Percentiles rank a stretch among this genome's conserved stretches.
Conservation (phyloP, 306 rosid species). For the Sicyos baderoa region DNA sequence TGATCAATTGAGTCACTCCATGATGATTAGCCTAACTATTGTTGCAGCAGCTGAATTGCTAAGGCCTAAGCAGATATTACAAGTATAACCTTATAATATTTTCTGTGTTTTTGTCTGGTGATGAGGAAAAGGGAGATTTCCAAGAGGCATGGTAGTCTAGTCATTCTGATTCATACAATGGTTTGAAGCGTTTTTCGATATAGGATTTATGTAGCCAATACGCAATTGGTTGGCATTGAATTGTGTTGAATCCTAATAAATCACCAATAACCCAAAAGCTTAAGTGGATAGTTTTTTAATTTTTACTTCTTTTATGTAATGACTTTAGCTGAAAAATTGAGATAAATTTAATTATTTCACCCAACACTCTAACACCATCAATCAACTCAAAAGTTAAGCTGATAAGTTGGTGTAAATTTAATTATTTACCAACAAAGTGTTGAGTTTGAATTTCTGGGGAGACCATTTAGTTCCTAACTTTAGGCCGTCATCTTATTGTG, state of each 20-base stretch:
- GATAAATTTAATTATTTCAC: too few relatives aligned
- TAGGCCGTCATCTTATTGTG: constrained; percentile 17
- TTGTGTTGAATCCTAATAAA: too few relatives aligned
- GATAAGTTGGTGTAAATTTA: too few relatives aligned
- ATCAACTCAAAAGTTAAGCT: too few relatives aligned
- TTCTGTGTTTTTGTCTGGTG: background rate
- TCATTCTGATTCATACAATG: background rate
- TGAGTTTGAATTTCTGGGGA: background rate
- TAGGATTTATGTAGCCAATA: background rate
- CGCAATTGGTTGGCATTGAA: background rate
- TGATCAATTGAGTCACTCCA: too few relatives aligned
- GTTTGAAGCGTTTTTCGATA: background rate
- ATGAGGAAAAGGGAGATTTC: background rate
- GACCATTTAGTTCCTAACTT: background rate
- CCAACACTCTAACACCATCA: too few relatives aligned
- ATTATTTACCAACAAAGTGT: background rate
- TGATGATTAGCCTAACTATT: too few relatives aligned
- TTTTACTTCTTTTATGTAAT: too few relatives aligned
- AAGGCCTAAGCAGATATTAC: background rate
- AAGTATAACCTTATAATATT: background rate
- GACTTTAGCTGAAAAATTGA: too few relatives aligned
- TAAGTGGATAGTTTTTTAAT: too few relatives aligned
- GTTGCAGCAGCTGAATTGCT: background rate
- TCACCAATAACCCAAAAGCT: too few relatives aligned
- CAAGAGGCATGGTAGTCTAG: background rate